Percentiles rank a stretch among this genome's conserved stretches.
phyloP scores from a whole-genome alignment of 1,284 basidiomycete species.

The Puccinia horiana region DNA sequence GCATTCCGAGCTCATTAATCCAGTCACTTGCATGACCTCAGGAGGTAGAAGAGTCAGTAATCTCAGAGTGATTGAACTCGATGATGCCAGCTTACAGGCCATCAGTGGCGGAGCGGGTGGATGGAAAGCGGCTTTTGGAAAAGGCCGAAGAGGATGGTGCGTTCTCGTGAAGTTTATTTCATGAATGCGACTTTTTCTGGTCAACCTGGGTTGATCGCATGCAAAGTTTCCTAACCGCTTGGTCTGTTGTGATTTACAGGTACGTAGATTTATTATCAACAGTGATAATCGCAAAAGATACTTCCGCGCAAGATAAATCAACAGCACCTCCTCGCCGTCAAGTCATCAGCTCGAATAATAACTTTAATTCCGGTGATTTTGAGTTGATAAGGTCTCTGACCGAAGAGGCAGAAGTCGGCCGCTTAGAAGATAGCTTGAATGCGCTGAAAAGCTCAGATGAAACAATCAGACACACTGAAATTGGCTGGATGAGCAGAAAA shows the following conservation, averaged over 20 bases:
- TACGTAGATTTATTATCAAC: constrained; percentile 20
- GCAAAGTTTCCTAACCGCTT: not conserved
- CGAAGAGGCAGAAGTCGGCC: not conserved
- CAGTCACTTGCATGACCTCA: not conserved
- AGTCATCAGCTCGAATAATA: not conserved
- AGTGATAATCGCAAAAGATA: constrained; percentile 2
- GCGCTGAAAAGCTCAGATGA: constrained; percentile 11
- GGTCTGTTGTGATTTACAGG: not conserved
- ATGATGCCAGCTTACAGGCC: constrained; percentile 16
- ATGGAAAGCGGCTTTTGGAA: constrained; percentile 36
- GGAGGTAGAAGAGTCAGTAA: constrained; percentile 4
- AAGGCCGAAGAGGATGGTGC: constrained; percentile 38
- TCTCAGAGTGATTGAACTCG: constrained; percentile 38
- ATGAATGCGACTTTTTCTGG: not conserved
- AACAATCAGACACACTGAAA: constrained; percentile 29
- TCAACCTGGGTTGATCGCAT: not conserved
- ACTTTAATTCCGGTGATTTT: not conserved
- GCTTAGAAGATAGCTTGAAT: constrained; percentile 9
- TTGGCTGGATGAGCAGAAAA: constrained; percentile 41
- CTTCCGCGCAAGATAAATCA: not conserved
- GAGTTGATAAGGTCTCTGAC: not conserved
- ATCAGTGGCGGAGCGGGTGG: constrained; percentile 19
- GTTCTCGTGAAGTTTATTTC: not conserved
- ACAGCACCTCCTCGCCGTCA: not conserved
- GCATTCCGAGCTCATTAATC: constrained; percentile 25